phyloP scores from a whole-genome alignment of 345 rosid genomes.

The Eucalyptus pauciflora region DNA sequence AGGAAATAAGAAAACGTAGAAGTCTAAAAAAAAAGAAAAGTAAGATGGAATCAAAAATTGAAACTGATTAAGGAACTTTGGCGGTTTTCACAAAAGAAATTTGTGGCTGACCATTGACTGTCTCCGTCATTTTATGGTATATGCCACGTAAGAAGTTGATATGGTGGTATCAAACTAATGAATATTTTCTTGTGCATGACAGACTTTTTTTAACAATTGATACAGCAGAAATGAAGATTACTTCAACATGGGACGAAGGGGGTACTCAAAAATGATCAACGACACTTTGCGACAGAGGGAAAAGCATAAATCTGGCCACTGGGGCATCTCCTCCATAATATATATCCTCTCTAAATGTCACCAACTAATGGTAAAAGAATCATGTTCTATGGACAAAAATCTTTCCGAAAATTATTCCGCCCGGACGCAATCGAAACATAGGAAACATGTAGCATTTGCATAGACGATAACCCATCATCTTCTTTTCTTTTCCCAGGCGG shows the following conservation, averaged over 20 bases:
- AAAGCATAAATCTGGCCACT: neutral
- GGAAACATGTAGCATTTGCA: neutral
- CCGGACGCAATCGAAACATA: neutral
- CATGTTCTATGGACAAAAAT: fast-evolving
- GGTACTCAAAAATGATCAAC: neutral
- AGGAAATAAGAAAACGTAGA: no score
- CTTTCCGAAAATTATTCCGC: neutral
- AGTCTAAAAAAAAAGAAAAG: no score
- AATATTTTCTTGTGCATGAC: neutral
- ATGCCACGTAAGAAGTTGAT: no score
- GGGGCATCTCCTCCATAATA: neutral
- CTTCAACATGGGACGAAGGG: neutral
- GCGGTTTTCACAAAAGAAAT: no score
- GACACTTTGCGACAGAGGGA: neutral
- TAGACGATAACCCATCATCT: neutral
- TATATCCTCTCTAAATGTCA: neutral
- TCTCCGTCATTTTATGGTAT: no score
- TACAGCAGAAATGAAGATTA: neutral
- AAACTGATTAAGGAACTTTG: no score
- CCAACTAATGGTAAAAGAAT: neutral
- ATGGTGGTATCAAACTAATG: fast-evolving
- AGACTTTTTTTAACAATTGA: neutral
- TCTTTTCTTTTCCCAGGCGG: neutral
- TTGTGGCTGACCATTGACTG: no score
- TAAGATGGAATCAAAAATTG: no score